phyloP scores from a whole-genome alignment of 179 eudicot species.

The Heliamphora pulchella region DNA sequence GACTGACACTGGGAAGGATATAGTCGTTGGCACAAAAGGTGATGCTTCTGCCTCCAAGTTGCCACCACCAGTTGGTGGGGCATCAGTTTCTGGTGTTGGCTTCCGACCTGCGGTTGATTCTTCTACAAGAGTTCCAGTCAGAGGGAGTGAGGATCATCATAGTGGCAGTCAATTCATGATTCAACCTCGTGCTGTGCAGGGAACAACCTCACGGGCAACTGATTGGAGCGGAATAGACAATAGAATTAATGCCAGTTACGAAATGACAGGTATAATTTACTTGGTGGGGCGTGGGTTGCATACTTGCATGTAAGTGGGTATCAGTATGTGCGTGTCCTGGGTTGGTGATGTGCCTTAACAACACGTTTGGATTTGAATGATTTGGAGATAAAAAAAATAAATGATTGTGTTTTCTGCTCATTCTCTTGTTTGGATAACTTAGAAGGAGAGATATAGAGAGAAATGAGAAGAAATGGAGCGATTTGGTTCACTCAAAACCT shows the following conservation, averaged over 20 bases:
- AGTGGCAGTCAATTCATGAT: slow-evolving; percentile 21
- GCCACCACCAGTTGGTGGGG: slow-evolving; percentile 41
- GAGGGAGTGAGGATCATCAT: slow-evolving; percentile 36
- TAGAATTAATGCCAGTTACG: neutral
- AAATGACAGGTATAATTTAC: slow-evolving; percentile 3
- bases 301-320: too few relatives aligned
- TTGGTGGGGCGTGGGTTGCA: neutral
- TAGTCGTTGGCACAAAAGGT: slow-evolving; percentile 31
- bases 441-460: too few relatives aligned
- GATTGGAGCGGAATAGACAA: slow-evolving; percentile 31
- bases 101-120: slow-evolving; percentile 50
- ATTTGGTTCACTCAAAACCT: too few relatives aligned
- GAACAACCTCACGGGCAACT: slow-evolving; percentile 19
- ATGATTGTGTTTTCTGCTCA: too few relatives aligned
- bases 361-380: too few relatives aligned
- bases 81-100: slow-evolving; percentile 32
- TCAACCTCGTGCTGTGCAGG: slow-evolving; percentile 21
- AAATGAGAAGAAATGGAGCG: too few relatives aligned
- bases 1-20: slow-evolving; percentile 52
- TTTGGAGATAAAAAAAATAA: too few relatives aligned
- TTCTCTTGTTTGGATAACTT: too few relatives aligned
- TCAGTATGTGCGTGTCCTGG: too few relatives aligned
- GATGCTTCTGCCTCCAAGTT: slow-evolving; percentile 37
- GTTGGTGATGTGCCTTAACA: too few relatives aligned
- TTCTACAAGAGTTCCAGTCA: slow-evolving; percentile 29